Conservation (phyloP, 768 basidiomycete species). For the Rubroboletus pulcherrimus region DNA sequence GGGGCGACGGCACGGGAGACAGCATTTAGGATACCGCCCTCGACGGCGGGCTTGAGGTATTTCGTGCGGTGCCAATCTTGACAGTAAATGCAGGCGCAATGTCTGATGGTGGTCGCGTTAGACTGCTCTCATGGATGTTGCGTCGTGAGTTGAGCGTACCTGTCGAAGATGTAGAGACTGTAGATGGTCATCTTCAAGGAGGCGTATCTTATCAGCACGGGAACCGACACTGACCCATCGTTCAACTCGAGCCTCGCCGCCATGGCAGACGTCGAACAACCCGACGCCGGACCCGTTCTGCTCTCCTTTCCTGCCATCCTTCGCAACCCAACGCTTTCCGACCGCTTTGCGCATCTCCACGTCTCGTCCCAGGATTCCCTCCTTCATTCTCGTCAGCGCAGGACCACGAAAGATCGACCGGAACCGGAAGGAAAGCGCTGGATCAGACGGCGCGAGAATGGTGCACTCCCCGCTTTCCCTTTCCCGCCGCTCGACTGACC, state of each 20-base stretch:
- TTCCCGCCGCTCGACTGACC: background rate
- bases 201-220: background rate
- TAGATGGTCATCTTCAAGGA: constrained; percentile 69
- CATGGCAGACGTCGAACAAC: constrained; percentile 9
- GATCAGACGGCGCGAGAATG: constrained; percentile 73
- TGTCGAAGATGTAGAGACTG: constrained; percentile 92
- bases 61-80: constrained; percentile 90
- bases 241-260: background rate
- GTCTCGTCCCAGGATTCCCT: constrained; percentile 2
- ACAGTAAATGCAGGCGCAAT: constrained; percentile 91
- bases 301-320: constrained; percentile 73
- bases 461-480: constrained; percentile 36
- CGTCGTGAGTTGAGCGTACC: constrained; percentile 36
- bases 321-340: constrained; percentile 51
- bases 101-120: constrained; percentile 43
- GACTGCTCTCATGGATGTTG: background rate
- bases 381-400: constrained; percentile 2
- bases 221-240: background rate
- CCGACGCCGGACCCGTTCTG: constrained; percentile 35
- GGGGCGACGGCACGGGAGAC: constrained; percentile 68
- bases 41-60: constrained; percentile 65
- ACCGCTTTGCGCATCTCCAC: constrained; percentile 53
- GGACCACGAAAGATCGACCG: constrained; percentile 46
- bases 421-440: constrained; percentile 78
- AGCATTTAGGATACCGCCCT: constrained; percentile 72